phyloP scores from a whole-genome alignment of 805 yeast genomes.

The Candida tallmaniae region DNA sequence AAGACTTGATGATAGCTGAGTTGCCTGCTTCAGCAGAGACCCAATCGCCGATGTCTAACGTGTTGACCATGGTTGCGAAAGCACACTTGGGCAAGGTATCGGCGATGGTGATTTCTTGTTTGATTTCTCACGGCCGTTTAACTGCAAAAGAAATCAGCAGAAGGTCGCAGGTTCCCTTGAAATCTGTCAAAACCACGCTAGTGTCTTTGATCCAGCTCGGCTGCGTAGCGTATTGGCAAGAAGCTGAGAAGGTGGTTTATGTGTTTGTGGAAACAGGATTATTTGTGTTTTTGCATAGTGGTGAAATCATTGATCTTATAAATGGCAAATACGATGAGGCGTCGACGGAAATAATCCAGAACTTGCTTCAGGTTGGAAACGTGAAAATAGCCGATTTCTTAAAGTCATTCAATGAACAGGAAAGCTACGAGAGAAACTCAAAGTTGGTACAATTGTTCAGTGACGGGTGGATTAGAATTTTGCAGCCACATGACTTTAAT shows the following conservation, averaged over 20 bases:
- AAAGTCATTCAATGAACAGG: constrained; percentile 18
- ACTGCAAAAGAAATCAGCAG: constrained; percentile 50
- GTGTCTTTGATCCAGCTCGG: constrained; percentile 77
- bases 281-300: constrained; percentile 64
- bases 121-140: constrained; percentile 66
- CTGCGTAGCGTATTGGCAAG: constrained; percentile 62
- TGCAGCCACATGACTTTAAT: constrained; percentile 27
- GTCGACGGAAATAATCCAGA: constrained; percentile 61
- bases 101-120: constrained; percentile 51
- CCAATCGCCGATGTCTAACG: constrained; percentile 58
- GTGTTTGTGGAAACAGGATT: constrained; percentile 61
- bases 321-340: constrained; percentile 41
- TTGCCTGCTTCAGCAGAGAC: constrained; percentile 33
- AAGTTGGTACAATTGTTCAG: constrained; percentile 21
- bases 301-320: constrained; percentile 61
- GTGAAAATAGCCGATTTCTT: constrained; percentile 49
- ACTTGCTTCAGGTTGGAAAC: constrained; percentile 66
- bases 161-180: constrained; percentile 42
- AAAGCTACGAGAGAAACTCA: constrained; percentile 8
- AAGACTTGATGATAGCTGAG: constrained; percentile 6
- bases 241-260: constrained; percentile 40
- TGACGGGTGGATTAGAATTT: constrained; percentile 34
- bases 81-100: constrained; percentile 71
- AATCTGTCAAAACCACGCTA: constrained; percentile 57
- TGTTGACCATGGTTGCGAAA: constrained; percentile 50